A percentile compares a stretch with the other conserved stretches of the same genome.
These are phyloP conservation scores for Lactifluus volemus DNA, from an alignment of 768 basidiomycete genomes.

Conservation along the genomic window DNA sequence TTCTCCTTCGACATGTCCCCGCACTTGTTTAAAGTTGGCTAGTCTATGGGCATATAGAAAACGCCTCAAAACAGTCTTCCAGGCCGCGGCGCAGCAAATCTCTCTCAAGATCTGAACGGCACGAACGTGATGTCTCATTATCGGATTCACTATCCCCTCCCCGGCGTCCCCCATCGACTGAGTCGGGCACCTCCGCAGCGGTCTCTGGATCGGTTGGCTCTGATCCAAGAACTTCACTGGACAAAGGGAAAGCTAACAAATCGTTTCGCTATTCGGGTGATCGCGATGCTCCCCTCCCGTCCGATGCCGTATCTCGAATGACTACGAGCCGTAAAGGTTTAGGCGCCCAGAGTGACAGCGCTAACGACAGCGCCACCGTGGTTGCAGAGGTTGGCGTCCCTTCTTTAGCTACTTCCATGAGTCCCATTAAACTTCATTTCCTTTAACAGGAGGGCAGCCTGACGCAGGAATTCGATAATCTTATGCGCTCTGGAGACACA, in stretches of 20 bases:
- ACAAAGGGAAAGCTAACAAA: slow-evolving; percentile 54
- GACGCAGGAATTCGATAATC: slow-evolving; percentile 82
- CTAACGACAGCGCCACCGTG: background rate
- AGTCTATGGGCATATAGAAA: slow-evolving; percentile 34
- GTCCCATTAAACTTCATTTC: background rate
- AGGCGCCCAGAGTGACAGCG: slow-evolving; percentile 4
- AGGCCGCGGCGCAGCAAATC: slow-evolving; percentile 13
- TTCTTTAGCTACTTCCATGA: background rate
- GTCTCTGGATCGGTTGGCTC: slow-evolving; percentile 15
- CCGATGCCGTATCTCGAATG: slow-evolving; percentile 26
- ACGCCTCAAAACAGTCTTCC: slow-evolving; percentile 3
- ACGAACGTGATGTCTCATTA: slow-evolving; percentile 9
- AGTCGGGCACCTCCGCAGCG: slow-evolving; percentile 28
- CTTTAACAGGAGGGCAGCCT: slow-evolving; percentile 24
- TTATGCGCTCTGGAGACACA: slow-evolving; percentile 83
- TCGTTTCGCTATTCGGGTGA: slow-evolving; percentile 44
- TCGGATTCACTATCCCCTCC: slow-evolving; percentile 20
- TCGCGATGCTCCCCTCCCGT: slow-evolving; percentile 20
- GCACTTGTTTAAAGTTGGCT: slow-evolving; percentile 17
- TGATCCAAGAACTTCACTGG: slow-evolving; percentile 39
- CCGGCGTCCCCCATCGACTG: slow-evolving; percentile 32
- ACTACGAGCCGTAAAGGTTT: slow-evolving; percentile 4
- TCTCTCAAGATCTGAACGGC: slow-evolving; percentile 6
- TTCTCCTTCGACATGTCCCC: background rate
- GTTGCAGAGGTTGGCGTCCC: slow-evolving; percentile 21